These are phyloP conservation scores for Elongisporangium senticosum DNA, from an alignment of 352 stramenopile genomes.

Conservation along the genomic window DNA sequence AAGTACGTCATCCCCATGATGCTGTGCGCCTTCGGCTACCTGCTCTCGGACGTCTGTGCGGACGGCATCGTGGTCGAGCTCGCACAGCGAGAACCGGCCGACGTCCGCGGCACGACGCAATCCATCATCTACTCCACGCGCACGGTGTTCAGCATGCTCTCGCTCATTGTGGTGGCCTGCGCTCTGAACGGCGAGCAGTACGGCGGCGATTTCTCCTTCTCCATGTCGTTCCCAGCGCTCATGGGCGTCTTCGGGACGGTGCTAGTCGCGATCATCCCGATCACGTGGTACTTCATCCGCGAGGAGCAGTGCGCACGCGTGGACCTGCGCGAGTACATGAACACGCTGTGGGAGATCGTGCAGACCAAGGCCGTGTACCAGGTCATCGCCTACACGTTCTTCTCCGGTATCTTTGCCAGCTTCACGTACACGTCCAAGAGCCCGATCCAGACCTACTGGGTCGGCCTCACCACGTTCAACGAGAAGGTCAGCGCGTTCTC, in stretches of 20 bases:
- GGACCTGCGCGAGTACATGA: slow-evolving; percentile 39
- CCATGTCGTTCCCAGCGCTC: slow-evolving; percentile 29
- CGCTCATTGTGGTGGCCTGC: slow-evolving; percentile 32
- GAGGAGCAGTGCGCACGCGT: slow-evolving; percentile 24
- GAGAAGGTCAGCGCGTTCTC: slow-evolving; percentile 32
- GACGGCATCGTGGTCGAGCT: slow-evolving; percentile 44
- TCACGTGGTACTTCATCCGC: slow-evolving; percentile 38
- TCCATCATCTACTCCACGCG: slow-evolving; percentile 46
- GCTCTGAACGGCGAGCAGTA: slow-evolving; percentile 47
- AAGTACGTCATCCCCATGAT: slow-evolving; percentile 44
- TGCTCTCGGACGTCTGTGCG: slow-evolving; percentile 40
- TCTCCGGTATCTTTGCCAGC: slow-evolving; percentile 32
- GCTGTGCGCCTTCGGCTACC: slow-evolving; percentile 34
- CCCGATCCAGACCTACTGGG: slow-evolving; percentile 41
- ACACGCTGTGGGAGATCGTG: slow-evolving; percentile 40
- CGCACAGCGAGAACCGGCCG: slow-evolving; percentile 37
- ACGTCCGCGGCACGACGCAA: slow-evolving; percentile 37
- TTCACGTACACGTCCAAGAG: slow-evolving; percentile 32
- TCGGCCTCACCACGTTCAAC: slow-evolving; percentile 27
- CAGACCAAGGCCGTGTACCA: slow-evolving; percentile 45
- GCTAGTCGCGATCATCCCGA: slow-evolving; percentile 21
- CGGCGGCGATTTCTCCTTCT: slow-evolving; percentile 41
- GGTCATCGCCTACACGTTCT: slow-evolving; percentile 35
- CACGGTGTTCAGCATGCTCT: slow-evolving; percentile 27
- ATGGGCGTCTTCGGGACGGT: slow-evolving; percentile 28